Evolutionary conservation across 306 rosid genomes (phyloP).

Genomic region (Abrus precatorius): DNA sequence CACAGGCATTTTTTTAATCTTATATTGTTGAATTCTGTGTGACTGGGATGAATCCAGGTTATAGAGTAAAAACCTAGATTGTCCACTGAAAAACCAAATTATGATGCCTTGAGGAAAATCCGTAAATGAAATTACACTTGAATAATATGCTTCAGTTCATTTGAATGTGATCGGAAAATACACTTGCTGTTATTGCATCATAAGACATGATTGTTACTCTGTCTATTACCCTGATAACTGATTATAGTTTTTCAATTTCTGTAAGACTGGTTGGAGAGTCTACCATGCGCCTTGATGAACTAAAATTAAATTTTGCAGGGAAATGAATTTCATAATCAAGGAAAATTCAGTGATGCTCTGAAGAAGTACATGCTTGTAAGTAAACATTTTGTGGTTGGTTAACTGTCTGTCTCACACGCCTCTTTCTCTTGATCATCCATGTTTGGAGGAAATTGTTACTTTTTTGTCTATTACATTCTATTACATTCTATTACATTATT

Average conservation of each 20-base stretch:
- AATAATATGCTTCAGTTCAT: not conserved
- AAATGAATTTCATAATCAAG: conserved; percentile 84
- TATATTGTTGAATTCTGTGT: not conserved
- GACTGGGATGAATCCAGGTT: not conserved
- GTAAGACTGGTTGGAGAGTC: conserved; percentile 27
- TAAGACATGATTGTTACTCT: not conserved
- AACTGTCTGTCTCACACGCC: not conserved
- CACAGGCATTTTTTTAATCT: not conserved
- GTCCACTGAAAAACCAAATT: not conserved
- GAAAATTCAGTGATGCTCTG: conserved; percentile 77
- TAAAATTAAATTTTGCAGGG: conserved; percentile 70
- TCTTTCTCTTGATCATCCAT: not conserved
- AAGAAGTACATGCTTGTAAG: conserved; percentile 85
- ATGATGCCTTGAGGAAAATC: conserved; percentile 11
- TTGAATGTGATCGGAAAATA: conserved; percentile 5
- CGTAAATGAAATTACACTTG: conserved; percentile 13
- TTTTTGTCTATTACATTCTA: not conserved
- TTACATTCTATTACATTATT: conserved; percentile 27
- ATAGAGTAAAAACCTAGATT: conserved; percentile 5
- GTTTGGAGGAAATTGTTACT: not conserved
- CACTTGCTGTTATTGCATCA: conserved; percentile 9
- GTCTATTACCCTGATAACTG: conserved; percentile 10
- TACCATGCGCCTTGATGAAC: conserved; percentile 41
- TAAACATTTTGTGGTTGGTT: conserved; percentile 36
- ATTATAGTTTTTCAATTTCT: conserved; percentile 30